phyloP scores from a whole-genome alignment of 306 rosid species.

The Prunus mume region DNA sequence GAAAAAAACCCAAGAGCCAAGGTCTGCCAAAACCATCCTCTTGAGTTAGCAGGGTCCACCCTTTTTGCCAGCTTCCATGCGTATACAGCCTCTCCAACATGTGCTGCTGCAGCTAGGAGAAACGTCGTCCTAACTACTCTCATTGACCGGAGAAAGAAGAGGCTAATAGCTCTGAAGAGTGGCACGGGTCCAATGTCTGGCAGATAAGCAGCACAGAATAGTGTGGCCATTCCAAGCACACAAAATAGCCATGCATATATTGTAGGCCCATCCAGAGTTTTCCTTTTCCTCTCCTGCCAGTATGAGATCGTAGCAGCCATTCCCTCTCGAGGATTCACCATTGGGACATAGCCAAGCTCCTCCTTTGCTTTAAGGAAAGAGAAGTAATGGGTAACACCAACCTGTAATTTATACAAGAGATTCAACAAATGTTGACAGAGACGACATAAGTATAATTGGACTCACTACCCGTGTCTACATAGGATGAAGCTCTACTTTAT shows the following conservation, averaged over 20 bases:
- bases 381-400: conserved; percentile 80
- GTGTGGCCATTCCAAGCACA: conserved; percentile 57
- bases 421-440: conserved; percentile 11
- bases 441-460: background rate
- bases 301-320: conserved; percentile 82
- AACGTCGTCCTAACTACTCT: conserved; percentile 48
- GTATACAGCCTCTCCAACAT: conserved; percentile 57
- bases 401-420: conserved; percentile 39
- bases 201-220: conserved; percentile 67
- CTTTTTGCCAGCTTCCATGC: conserved; percentile 73
- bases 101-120: conserved; percentile 36
- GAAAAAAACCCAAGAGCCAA: conserved; percentile 66
- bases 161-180: conserved; percentile 45
- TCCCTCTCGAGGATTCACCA: conserved; percentile 72
- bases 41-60: conserved; percentile 72
- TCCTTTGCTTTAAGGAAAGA: conserved; percentile 87
- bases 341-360: conserved; percentile 79
- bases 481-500: background rate
- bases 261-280: conserved; percentile 72
- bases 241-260: conserved; percentile 60
- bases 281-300: conserved; percentile 74
- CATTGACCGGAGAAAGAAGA: conserved; percentile 62
- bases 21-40: conserved; percentile 93
- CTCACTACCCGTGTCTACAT: background rate
- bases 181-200: conserved; percentile 66